These are phyloP conservation scores for Epichloe scottii DNA, from an alignment of 2,329 filamentous ascomycete species.

Conservation along the genomic window DNA sequence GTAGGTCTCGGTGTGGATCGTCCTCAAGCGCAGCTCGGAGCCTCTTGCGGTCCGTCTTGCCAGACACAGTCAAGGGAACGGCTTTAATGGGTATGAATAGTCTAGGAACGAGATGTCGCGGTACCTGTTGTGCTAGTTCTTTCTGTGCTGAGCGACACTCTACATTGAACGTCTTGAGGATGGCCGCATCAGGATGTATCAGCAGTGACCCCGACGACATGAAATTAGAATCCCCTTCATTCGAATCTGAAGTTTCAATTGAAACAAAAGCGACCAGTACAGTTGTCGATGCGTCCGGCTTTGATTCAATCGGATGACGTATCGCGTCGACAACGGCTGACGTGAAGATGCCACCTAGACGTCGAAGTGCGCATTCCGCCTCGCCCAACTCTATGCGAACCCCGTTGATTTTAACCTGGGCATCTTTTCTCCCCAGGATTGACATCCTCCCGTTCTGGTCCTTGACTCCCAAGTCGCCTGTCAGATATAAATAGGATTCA, in stretches of 20 bases:
- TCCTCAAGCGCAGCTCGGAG: constrained; percentile 26
- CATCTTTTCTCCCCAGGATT: neutral
- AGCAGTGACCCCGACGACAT: neutral
- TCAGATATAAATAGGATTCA: neutral
- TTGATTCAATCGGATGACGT: neutral
- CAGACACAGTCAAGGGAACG: neutral
- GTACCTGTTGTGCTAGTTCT: neutral
- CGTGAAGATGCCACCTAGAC: neutral
- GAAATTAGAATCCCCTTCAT: neutral
- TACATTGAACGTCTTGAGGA: neutral
- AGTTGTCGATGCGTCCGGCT: neutral
- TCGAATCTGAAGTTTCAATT: neutral
- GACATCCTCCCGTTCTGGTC: neutral
- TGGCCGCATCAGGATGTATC: neutral
- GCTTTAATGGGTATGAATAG: neutral
- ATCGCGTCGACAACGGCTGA: neutral
- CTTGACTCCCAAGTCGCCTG: neutral
- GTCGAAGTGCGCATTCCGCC: neutral
- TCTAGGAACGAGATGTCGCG: neutral
- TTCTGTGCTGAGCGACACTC: neutral
- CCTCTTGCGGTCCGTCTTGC: constrained; percentile 11
- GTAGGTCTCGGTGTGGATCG: constrained; percentile 12
- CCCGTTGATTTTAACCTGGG: neutral
- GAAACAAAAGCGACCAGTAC: neutral
- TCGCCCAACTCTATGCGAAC: neutral